phyloP scores from a whole-genome alignment of 495 filamentous ascomycete species.

The Penicillium canariense region DNA sequence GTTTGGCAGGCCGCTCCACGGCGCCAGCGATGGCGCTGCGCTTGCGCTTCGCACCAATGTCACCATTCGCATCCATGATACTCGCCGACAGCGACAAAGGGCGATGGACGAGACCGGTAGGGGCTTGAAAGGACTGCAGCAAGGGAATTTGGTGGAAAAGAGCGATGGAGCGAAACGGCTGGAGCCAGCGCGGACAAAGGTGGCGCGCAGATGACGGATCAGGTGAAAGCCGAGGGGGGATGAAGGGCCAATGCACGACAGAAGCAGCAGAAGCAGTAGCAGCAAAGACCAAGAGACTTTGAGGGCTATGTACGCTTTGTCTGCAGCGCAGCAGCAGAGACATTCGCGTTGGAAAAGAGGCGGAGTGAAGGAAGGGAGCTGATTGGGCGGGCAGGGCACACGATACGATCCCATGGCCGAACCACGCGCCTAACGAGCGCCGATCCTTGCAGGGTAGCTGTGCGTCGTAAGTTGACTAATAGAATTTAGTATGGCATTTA shows the following conservation, averaged over 20 bases:
- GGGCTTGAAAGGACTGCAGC: slow-evolving; percentile 7
- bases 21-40: slow-evolving; percentile 49
- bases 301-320: slow-evolving; percentile 6
- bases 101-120: slow-evolving; percentile 1
- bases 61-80: slow-evolving; percentile 53
- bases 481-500: too few species aligned
- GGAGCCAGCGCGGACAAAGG: slow-evolving; percentile 1
- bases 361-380: slow-evolving; percentile 15
- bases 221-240: background rate
- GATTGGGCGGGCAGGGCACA: slow-evolving; percentile 18
- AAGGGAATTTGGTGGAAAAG: slow-evolving; percentile 7
- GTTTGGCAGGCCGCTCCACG: slow-evolving; percentile 56
- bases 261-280: slow-evolving; percentile 5
- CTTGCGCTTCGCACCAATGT: slow-evolving; percentile 59
- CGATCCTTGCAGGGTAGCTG: slow-evolving; percentile 7
- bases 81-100: slow-evolving; percentile 6
- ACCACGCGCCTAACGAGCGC: slow-evolving; percentile 14
- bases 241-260: slow-evolving; percentile 11
- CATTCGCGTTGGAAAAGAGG: slow-evolving; percentile 14
- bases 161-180: slow-evolving; percentile 7
- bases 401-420: slow-evolving; percentile 20
- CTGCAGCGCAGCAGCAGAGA: slow-evolving; percentile 16
- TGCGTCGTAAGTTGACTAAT: too few species aligned
- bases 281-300: slow-evolving; percentile 3
- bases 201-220: slow-evolving; percentile 5